These are phyloP conservation scores for Rhizophagus prolifer DNA, from an alignment of 192 early-diverging fungal genomes.

Conservation along the genomic window DNA sequence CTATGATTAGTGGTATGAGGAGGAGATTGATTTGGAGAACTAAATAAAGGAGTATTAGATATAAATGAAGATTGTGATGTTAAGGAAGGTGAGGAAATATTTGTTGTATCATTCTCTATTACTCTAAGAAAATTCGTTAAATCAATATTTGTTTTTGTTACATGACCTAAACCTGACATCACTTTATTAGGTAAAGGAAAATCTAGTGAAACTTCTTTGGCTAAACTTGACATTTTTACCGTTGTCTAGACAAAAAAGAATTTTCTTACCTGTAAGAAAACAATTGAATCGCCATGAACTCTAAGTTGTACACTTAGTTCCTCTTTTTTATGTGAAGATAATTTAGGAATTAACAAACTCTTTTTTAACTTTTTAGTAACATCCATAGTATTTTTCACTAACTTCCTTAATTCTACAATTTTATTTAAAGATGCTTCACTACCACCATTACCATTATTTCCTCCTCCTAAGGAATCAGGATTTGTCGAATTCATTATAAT, in stretches of 20 bases:
- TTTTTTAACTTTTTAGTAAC: conserved; percentile 25
- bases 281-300: conserved; percentile 12
- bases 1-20: neutral
- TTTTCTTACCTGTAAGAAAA: conserved; percentile 24
- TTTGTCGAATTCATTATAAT: neutral
- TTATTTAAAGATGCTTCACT: neutral
- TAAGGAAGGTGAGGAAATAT: neutral
- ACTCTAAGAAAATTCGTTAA: conserved; percentile 8
- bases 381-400: conserved; percentile 8
- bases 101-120: neutral
- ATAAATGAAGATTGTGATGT: neutral
- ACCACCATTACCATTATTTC: too few relatives aligned
- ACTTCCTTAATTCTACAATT: conserved; percentile 11
- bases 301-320: conserved; percentile 14
- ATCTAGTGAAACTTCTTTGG: conserved; percentile 6
- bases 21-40: neutral
- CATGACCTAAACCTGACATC: conserved; percentile 1
- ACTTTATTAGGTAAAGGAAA: conserved; percentile 7
- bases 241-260: neutral
- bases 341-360: neutral
- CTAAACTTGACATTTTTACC: conserved; percentile 10
- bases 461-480: neutral
- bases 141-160: conserved; percentile 26
- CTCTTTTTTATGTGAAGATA: neutral
- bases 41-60: neutral